Conservation (phyloP, 257 asterid genomes). For the Solanum lignicaule region DNA sequence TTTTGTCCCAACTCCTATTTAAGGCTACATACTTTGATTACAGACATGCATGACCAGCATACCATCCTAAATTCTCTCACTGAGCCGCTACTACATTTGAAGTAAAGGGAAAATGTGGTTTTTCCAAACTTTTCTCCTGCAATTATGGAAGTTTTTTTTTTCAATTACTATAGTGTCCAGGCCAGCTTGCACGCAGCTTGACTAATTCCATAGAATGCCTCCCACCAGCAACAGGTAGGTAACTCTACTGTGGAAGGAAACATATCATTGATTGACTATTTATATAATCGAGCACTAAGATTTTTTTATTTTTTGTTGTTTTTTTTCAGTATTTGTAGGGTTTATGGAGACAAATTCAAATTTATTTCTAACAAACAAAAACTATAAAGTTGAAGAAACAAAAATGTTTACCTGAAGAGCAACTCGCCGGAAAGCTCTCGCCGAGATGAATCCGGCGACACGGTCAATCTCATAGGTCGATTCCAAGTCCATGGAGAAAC, state of each 20-base stretch:
- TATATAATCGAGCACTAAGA: neutral
- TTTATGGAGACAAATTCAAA: neutral
- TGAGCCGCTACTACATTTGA: neutral
- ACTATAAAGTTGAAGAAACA: neutral
- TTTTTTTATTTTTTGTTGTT: neutral
- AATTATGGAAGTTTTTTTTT: neutral
- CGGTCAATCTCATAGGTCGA: neutral
- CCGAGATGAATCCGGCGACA: neutral
- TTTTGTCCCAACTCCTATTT: neutral
- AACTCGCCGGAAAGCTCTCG: neutral
- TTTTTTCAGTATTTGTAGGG: neutral
- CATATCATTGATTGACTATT: neutral
- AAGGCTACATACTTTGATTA: neutral
- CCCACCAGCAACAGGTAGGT: too few species aligned
- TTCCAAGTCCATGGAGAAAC: neutral
- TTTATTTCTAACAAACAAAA: neutral
- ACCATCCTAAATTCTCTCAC: neutral
- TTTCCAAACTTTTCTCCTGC: neutral
- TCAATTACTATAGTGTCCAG: too few species aligned
- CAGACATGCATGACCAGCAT: neutral
- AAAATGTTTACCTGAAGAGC: constrained; percentile 5
- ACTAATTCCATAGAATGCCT: too few species aligned
- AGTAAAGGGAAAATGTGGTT: neutral
- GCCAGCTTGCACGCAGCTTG: too few species aligned
- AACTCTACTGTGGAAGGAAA: neutral